Percentiles rank a stretch among this genome's conserved stretches.
Evolutionary conservation across 129 eudicot genomes (phyloP).

Genomic region (Glebionis coronaria): DNA sequence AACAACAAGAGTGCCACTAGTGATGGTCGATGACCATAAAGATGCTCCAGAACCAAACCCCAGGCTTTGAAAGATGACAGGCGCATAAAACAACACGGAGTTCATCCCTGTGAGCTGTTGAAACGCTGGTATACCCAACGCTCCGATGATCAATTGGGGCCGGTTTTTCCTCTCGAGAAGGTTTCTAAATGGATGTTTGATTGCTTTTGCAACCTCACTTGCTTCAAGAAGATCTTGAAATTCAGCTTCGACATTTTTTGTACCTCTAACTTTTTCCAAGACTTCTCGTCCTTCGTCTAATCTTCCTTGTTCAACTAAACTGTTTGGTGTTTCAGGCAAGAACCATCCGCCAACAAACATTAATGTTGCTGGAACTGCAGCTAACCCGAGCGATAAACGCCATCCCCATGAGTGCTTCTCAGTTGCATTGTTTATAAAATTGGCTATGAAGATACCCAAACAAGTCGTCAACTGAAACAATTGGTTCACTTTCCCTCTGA

Average conservation of each 20-base stretch:
- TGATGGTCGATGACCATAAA: constrained; percentile 67
- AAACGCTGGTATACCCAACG: constrained; percentile 80
- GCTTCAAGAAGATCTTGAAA: constrained; percentile 87
- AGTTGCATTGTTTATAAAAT: constrained; percentile 74
- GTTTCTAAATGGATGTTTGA: constrained; percentile 76
- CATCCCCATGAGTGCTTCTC: constrained; percentile 92
- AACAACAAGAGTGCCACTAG: constrained; percentile 67
- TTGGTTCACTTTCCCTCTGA: constrained; percentile 83
- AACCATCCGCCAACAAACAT: constrained; percentile 88
- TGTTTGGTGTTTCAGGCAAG: constrained; percentile 94
- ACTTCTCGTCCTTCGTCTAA: constrained; percentile 63
- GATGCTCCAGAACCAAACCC: constrained; percentile 73
- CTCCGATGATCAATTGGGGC: constrained; percentile 75
- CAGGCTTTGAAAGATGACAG: constrained; percentile 86
- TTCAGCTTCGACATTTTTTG: constrained; percentile 78
- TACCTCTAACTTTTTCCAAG: constrained; percentile 86
- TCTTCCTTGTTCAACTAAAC: constrained; percentile 86
- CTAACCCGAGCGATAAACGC: constrained; percentile 89
- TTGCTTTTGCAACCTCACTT: constrained; percentile 77
- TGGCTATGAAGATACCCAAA: constrained; percentile 75
- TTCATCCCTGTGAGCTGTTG: constrained; percentile 91
- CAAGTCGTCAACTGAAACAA: constrained; percentile 94
- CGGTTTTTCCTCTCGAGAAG: constrained; percentile 68
- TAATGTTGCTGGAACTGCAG: constrained; percentile 64
- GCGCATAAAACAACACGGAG: constrained; percentile 87